Conservation (phyloP, 192 early-diverging fungal species). For the Lobosporangium transversale region DNA sequence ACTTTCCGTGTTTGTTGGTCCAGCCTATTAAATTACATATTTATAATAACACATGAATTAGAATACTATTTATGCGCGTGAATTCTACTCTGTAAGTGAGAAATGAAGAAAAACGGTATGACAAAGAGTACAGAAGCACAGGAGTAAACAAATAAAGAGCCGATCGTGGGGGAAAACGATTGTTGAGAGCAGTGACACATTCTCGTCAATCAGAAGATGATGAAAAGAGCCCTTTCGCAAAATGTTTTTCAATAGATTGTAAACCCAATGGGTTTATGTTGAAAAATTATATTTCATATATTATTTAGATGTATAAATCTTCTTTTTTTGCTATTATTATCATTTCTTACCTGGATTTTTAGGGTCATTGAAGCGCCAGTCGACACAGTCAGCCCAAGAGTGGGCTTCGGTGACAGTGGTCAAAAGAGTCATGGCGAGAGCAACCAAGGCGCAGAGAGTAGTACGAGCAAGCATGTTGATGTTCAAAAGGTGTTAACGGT, state of each 20-base stretch:
- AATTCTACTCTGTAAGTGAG: too few relatives aligned
- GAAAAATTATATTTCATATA: too few relatives aligned
- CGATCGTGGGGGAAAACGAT: too few relatives aligned
- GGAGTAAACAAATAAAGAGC: neutral
- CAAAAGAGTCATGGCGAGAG: slow-evolving; percentile 17
- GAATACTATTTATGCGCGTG: too few relatives aligned
- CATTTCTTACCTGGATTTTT: slow-evolving; percentile 21
- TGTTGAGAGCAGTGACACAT: too few relatives aligned
- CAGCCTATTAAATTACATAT: slow-evolving; percentile 13
- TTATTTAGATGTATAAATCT: too few relatives aligned
- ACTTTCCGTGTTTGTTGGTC: slow-evolving; percentile 16
- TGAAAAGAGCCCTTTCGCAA: too few relatives aligned
- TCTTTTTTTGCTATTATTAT: neutral
- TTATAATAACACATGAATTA: too few relatives aligned
- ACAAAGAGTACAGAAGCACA: neutral
- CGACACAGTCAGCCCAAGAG: slow-evolving; percentile 44
- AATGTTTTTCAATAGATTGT: too few relatives aligned
- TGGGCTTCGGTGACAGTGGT: slow-evolving; percentile 29
- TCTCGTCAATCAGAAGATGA: too few relatives aligned
- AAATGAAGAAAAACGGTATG: neutral
- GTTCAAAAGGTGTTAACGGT: too few relatives aligned
- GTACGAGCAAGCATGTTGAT: neutral
- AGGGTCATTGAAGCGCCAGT: slow-evolving; percentile 48
- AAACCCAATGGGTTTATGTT: too few relatives aligned
- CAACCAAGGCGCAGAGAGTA: slow-evolving; percentile 20